phyloP scores from a whole-genome alignment of 2,329 filamentous ascomycete species.

The Raffaelea albimanens region DNA sequence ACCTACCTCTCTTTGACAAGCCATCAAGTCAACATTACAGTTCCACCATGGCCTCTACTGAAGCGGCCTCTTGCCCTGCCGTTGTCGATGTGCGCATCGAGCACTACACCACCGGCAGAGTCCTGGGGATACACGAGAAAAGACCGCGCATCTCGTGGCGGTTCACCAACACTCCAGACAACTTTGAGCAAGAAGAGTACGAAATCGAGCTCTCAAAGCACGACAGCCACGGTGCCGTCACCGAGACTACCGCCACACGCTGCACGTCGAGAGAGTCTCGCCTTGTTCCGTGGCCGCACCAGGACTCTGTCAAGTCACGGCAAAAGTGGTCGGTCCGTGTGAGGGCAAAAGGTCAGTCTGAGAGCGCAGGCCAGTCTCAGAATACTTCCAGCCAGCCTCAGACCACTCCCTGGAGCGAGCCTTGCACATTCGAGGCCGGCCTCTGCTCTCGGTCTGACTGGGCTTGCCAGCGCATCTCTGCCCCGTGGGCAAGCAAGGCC shows the following conservation, averaged over 20 bases:
- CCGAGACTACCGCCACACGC: not conserved
- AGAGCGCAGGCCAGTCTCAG: too few relatives aligned
- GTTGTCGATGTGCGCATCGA: not conserved
- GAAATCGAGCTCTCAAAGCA: not conserved
- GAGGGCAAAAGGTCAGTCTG: constrained; percentile 3
- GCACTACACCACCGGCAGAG: not conserved
- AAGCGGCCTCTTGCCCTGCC: not conserved
- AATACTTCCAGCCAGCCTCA: too few relatives aligned
- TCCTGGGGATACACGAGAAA: not conserved
- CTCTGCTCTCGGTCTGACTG: constrained; percentile 9
- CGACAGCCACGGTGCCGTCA: not conserved
- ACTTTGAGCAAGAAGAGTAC: not conserved
- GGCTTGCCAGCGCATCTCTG: constrained; percentile 5
- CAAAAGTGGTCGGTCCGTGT: constrained; percentile 8
- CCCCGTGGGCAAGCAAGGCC: not conserved
- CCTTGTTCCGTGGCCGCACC: constrained; percentile 25
- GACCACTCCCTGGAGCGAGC: constrained; percentile 6
- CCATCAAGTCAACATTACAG: not conserved
- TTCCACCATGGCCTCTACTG: not conserved
- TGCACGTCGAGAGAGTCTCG: not conserved
- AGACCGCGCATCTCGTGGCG: not conserved
- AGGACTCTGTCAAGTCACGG: not conserved
- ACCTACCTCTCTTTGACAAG: too few relatives aligned
- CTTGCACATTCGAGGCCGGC: constrained; percentile 10
- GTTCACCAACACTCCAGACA: not conserved